Base-by-base conservation (phyloP, 805 yeast species). In the Blastobotrys chiropterorum region DNA sequence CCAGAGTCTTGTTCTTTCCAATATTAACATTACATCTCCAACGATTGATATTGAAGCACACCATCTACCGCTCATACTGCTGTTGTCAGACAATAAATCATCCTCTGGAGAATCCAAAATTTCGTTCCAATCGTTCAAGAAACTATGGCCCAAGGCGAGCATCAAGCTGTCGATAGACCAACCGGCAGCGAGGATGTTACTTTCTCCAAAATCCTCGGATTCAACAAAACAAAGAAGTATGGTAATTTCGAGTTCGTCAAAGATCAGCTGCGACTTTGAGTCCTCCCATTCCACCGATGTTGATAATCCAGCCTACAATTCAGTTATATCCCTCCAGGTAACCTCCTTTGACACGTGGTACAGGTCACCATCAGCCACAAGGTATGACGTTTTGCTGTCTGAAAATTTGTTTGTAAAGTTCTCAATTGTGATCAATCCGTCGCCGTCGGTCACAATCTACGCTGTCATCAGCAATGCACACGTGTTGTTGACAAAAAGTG, bases 1-100 rank as follows among this genome's bases (percentile, higher is more conserved):
- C 42, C 59, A 62, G 17, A 59, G 64, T 34, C 44, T 59, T 17
- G 44, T 69, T 17, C 57, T 66, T 7, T 67, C 70, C 11, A 60
- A 63, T 44, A 54, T 68, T 49, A 59, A 65, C 17, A 52, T 72
- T 44, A 56, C 66, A 19, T 62, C 71, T 1, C 75, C 75, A 1
- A 68, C 70, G 6, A 49, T 72, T n/a, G 68, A 72, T 43, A 48
- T 71, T 7, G 69, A 65, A 46, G 61, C 72, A 14, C 59, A 61
- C 21, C 71, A 69, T 48, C 52, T 70, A 15, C 67, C 71, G 0
- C 42, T 63, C 2, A 50, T 71, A n/a, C 49, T 67, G 44, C 57
- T 58, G 41, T 57, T 61, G 14, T 38, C 58, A 0, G 17, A 34
- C 22, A 38, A 31, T 48, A 46, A 38, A 26, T 41, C 42, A 21